Conservation (phyloP, 164 flowering plant species). For the Echeveria elegans region DNA sequence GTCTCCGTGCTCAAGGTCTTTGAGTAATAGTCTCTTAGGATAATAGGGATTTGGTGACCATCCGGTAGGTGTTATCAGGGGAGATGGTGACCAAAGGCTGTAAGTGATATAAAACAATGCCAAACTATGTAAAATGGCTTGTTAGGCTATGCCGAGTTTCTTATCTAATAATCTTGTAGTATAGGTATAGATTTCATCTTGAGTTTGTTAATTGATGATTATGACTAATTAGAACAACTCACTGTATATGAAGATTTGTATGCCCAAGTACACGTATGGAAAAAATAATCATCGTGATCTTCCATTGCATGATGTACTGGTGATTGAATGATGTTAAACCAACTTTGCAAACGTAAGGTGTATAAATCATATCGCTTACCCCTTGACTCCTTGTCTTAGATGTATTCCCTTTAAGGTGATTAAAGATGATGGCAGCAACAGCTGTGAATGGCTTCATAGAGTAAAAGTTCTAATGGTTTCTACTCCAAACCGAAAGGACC, state of each 20-base stretch:
- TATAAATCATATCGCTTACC: not conserved
- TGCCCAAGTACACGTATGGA: too few species aligned
- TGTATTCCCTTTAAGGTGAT: constrained; percentile 66
- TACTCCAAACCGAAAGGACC: constrained; percentile 60
- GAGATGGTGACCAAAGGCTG: not conserved
- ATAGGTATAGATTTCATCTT: not conserved
- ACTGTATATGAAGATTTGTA: too few species aligned
- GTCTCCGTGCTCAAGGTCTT: not conserved
- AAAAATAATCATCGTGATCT: not conserved
- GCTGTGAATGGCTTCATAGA: constrained; percentile 14
- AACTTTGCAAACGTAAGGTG: not conserved
- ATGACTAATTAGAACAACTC: too few species aligned
- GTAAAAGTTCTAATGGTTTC: constrained; percentile 73
- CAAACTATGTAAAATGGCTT: not conserved
- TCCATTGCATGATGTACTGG: not conserved
- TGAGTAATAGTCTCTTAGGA: not conserved
- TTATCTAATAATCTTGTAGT: not conserved
- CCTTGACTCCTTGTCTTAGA: constrained; percentile 17
- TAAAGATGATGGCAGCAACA: constrained; percentile 22
- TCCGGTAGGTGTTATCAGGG: not conserved
- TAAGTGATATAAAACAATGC: not conserved
- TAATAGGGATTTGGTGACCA: not conserved
- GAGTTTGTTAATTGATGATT: too few species aligned
- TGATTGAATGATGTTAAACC: not conserved
- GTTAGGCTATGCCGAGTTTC: not conserved